phyloP scores from a whole-genome alignment of 768 basidiomycete species.

The Leucogyrophana mollusca region DNA sequence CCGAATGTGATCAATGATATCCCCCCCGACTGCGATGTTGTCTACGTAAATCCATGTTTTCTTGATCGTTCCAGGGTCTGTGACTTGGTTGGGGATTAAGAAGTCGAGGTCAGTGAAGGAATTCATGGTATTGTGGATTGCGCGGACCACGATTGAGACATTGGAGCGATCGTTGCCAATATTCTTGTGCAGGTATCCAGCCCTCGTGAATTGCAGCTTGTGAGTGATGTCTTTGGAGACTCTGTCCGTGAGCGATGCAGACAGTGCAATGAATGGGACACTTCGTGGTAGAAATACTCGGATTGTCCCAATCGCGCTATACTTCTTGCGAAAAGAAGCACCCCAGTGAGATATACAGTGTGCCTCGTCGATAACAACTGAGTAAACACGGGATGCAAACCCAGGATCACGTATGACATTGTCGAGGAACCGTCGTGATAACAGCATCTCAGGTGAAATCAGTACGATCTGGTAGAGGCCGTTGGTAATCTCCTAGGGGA shows the following conservation, averaged over 20 bases:
- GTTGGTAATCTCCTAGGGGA: slow-evolving; percentile 16
- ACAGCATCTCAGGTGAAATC: slow-evolving; percentile 34
- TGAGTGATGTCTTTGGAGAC: slow-evolving; percentile 26
- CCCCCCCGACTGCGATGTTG: slow-evolving; percentile 18
- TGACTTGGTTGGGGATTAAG: slow-evolving; percentile 16
- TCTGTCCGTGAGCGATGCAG: slow-evolving; percentile 30
- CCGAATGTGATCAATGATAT: slow-evolving; percentile 27
- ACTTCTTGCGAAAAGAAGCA: slow-evolving; percentile 31
- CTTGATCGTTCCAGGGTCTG: slow-evolving; percentile 15
- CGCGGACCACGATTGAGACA: slow-evolving; percentile 33
- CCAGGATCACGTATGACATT: slow-evolving; percentile 21
- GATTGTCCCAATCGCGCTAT: slow-evolving; percentile 23
- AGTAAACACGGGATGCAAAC: slow-evolving; percentile 19
- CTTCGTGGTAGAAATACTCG: slow-evolving; percentile 27
- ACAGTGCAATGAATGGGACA: slow-evolving; percentile 31
- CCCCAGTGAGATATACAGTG: slow-evolving; percentile 40
- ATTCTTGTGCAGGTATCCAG: slow-evolving; percentile 17
- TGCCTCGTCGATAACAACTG: slow-evolving; percentile 34
- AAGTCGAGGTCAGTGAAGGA: slow-evolving; percentile 34
- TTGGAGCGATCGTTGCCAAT: slow-evolving; percentile 34
- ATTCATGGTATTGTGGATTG: slow-evolving; percentile 31
- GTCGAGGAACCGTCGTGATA: slow-evolving; percentile 24
- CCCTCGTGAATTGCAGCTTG: slow-evolving; percentile 24
- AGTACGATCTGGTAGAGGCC: slow-evolving; percentile 30
- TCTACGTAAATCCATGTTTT: slow-evolving; percentile 32